Evolutionary conservation across 495 filamentous ascomycete species (phyloP), one percentile per base, ranked within the genome.

Genomic region (Trichoderma gamsii): DNA sequence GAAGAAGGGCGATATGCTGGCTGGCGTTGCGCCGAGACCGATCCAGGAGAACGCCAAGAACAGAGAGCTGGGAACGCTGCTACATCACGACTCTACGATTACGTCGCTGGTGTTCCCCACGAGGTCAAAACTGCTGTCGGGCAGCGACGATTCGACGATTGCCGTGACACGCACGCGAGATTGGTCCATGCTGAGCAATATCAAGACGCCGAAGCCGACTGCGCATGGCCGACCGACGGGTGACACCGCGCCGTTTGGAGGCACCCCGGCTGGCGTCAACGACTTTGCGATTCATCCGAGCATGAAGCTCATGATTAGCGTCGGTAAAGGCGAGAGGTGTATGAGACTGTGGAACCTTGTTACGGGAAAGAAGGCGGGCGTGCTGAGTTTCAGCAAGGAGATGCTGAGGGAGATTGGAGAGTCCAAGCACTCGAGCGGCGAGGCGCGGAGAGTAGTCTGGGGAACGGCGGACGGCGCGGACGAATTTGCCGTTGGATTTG

Each of bases 281-380:
- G 92, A 93, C 74, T 92, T 98, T 79, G 93, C 96, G 13, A 88
- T 98, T 5, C 96, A 99, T 73, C 96, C 95, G 4, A 93, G 89
- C 77, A 91, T 93, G 85, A 98, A 97, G 80, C 84, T 99, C 66
- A 95, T 97, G 88, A 83, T 99, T 63, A 93, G 86, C 72, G 93
- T 98, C 4, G 88, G 90, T 35, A 90, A 88, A 69, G 93, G 93
- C 51, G 96, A 98, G 81, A 85, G 86, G 66, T 92, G 87, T 72
- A 93, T 99, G 90, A 81, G 95, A 70, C 79, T 98, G 69, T 99
- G 95, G 95, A 98, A 99, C 73, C 74, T 99, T 64, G 92, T 97
- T 72, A 98, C 95, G 35, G 96, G 93, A 4, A 96, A 92, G 82
- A 97, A 96, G 77, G 92, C 92, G 21, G 91, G 92, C 21, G 93